phyloP scores from a whole-genome alignment of 179 eudicot genomes.

The Patellifolia procumbens region DNA sequence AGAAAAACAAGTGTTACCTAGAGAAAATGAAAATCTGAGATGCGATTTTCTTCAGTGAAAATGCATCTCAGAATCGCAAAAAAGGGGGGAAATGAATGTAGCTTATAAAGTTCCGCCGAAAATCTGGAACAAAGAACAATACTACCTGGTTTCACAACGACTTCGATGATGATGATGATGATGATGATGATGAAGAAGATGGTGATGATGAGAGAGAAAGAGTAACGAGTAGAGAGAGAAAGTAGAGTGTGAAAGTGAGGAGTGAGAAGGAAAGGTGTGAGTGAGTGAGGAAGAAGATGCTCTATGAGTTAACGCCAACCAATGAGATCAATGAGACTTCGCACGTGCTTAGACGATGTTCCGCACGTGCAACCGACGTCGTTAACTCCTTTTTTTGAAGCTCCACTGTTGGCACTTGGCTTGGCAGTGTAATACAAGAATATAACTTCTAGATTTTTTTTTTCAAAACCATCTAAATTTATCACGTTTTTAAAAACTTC shows the following conservation, averaged over 20 bases:
- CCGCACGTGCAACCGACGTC: slow-evolving; percentile 44
- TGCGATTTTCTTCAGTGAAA: slow-evolving; percentile 35
- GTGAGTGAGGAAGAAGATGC: slow-evolving; percentile 1
- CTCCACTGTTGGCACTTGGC: too few species aligned
- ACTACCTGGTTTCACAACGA: not conserved
- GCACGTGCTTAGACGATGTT: slow-evolving; percentile 39
- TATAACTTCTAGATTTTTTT: too few species aligned
- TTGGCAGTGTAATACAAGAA: too few species aligned
- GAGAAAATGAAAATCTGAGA: slow-evolving; percentile 33
- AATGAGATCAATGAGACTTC: slow-evolving; percentile 27
- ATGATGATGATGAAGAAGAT: slow-evolving; percentile 22
- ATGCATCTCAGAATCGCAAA: slow-evolving; percentile 32
- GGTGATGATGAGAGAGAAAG: slow-evolving; percentile 27
- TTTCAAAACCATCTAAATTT: too few species aligned
- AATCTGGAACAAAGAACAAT: not conserved
- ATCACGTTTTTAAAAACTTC: too few species aligned
- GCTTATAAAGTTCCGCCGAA: not conserved
- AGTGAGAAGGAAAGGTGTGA: slow-evolving; percentile 30
- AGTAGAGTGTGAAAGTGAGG: slow-evolving; percentile 6
- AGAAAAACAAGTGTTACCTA: slow-evolving; percentile 15
- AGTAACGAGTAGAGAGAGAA: slow-evolving; percentile 15
- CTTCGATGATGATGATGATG: slow-evolving; percentile 24
- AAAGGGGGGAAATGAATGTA: not conserved
- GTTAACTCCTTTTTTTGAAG: too few species aligned
- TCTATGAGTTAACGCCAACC: slow-evolving; percentile 23